Base-by-base conservation (phyloP, 2,329 filamentous ascomycete genomes). In the Plenodomus lindquistii region DNA sequence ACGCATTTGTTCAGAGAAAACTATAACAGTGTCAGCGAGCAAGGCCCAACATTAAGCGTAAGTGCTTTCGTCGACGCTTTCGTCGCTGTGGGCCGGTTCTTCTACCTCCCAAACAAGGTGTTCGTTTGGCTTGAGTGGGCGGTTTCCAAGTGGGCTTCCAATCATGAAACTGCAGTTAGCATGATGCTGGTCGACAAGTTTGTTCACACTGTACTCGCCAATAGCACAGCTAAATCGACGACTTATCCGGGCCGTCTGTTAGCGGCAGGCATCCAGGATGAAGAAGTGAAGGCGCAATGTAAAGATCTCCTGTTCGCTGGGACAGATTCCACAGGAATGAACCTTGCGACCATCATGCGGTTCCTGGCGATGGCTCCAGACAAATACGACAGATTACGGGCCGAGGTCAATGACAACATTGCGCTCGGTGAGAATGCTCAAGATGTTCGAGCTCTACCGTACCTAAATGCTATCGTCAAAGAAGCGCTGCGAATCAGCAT, bases 61-160 rank as follows among this genome's bases (percentile, higher is more conserved):
- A 78, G n/a, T 72, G 73, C 38, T 0, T 83, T 83, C 57, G 80
- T 84, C 11, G 77, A 83, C 59, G 72, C 76, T 2, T 80, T 81
- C 54, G 80, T 83, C 2, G 79, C 76, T 4, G 76, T 82, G 6
- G 79, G 80, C 0, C 70, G 79, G 3, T 81, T 83, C 58, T 82
- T 80, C 60, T 81, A 81, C 54, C 60, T 83, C 1, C 78, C 78
- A 1, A 75, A 70, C 19, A 64, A 52, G 37, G 56, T 72, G 2
- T 79, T 80, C 48, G 47, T 67, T 11, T 60, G 70, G 13, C 53
- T 77, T 18, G 75, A 78, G 31, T 72, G 70, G 50, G 54, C 57
- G 15, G 49, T 70, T 1, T 59, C 66, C 9, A 73, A 74, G 48
- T 66, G 70, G 35, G 66, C 67, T 3, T 59, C 67, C 4, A 70